Evolutionary conservation across 805 yeast genomes (phyloP), one percentile per base, ranked within the genome.

Genomic region (Candida sanyiensis): DNA sequence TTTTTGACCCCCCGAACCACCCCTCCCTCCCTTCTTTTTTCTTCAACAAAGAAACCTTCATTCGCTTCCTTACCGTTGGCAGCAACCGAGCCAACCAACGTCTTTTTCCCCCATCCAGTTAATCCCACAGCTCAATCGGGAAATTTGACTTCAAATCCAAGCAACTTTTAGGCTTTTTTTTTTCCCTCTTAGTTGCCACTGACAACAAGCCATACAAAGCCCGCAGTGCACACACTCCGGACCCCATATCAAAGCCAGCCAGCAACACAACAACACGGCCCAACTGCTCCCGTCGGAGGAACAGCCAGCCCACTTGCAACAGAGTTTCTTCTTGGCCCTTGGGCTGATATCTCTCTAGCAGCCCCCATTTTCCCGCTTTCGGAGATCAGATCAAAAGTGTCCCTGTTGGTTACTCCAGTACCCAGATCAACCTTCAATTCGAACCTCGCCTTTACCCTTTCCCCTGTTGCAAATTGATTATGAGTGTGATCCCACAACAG

Each of bases 371-470:
- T 27, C 13, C n/a, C n/a, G n/a, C n/a, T 15, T 15, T n/a, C n/a
- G n/a, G n/a, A n/a, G 8, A 12, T 27, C n/a, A 7, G 9, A 12
- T 12, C n/a, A 10, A 10, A 7, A 7, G 30, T 27, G 7, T 27
- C n/a, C 15, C 7, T 18, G 12, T 34, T 29, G 42, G 42, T 39
- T 39, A 28, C 42, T 29, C 38, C 31, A 39, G 42, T 39, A 29
- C 26, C 39, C 19, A 12, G 21, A 25, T 16, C 35, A 25, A 20
- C 40, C 13, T 13, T 19, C 17, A 9, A 23, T 33, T 22, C 27
- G n/a, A 22, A 13, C 10, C 13, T n/a, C 10, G 12, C 13, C 12
- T 19, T 8, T 18, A 17, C 23, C 10, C 16, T n/a, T 4, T 17
- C 24, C n/a, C 7, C 24, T 26, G 7, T 22, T 12, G n/a, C 13